Percentiles rank a stretch among this genome's conserved stretches.
phyloP scores from a whole-genome alignment of 805 yeast genomes.

The Zygoascus flipseniorum region DNA sequence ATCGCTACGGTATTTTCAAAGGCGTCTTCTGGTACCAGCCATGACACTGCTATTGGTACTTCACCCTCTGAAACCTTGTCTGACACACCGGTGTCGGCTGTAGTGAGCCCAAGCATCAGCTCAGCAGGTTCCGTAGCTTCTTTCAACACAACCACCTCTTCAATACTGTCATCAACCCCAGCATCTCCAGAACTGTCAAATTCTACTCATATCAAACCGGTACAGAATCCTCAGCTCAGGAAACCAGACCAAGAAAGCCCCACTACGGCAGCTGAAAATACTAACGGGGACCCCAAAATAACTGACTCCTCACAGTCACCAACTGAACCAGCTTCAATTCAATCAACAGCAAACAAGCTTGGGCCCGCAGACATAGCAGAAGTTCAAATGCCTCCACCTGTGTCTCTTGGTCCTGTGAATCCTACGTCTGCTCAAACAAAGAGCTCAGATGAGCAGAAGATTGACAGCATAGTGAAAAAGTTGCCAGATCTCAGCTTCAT shows the following conservation, averaged over 20 bases:
- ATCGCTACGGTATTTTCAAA: neutral
- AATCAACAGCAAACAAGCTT: neutral
- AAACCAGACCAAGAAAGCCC: too few species aligned
- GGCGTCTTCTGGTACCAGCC: too few species aligned
- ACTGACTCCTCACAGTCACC: neutral
- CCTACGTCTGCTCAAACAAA: constrained; percentile 13
- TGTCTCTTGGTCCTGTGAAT: constrained; percentile 16
- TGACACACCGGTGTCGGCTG: neutral
- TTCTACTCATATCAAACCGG: too few species aligned
- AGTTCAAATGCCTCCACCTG: constrained; percentile 2
- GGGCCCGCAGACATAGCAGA: neutral
- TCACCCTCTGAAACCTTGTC: neutral
- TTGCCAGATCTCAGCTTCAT: constrained; percentile 20
- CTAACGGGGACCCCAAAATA: neutral
- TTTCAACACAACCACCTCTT: neutral
- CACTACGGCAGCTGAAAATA: too few species aligned
- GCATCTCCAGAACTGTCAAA: neutral
- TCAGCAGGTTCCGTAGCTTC: neutral
- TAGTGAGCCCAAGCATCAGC: neutral
- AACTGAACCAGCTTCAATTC: neutral
- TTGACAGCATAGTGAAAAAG: constrained; percentile 14
- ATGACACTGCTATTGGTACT: neutral
- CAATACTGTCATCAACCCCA: neutral
- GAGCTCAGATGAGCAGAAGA: constrained; percentile 16
- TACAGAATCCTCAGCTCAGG: too few species aligned